A percentile compares a stretch with the other conserved stretches of the same genome.
These are phyloP conservation scores for Blechomonas ayalai DNA, from an alignment of 208 protist genomes.

Conservation along the genomic window DNA sequence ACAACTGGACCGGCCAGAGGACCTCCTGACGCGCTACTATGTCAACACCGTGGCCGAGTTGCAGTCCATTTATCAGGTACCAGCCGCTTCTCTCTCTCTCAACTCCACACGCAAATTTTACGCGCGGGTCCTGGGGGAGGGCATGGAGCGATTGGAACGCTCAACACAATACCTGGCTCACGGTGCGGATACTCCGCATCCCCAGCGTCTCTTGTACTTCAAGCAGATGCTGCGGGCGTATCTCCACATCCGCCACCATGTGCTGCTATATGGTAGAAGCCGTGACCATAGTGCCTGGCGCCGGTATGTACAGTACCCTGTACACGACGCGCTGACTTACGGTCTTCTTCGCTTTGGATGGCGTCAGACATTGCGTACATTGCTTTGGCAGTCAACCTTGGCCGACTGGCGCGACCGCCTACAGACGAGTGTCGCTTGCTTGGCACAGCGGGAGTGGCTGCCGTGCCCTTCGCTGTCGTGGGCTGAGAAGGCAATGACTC, in stretches of 20 bases:
- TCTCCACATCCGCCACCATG: constrained; percentile 32
- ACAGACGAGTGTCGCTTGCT: constrained; percentile 19
- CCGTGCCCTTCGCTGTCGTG: constrained; percentile 47
- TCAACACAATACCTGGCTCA: constrained; percentile 30
- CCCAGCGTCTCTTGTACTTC: constrained; percentile 25
- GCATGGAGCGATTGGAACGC: constrained; percentile 60
- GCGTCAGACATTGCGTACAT: not conserved
- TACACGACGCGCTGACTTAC: constrained; percentile 42
- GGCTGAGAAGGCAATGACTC: constrained; percentile 33
- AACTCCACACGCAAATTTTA: constrained; percentile 26
- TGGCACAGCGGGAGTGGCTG: constrained; percentile 56
- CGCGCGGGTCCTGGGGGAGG: constrained; percentile 51
- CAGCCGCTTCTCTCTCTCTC: constrained; percentile 26
- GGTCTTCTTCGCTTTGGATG: constrained; percentile 24
- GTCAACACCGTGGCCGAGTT: constrained; percentile 57
- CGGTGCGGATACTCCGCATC: constrained; percentile 7
- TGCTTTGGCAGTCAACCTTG: constrained; percentile 10
- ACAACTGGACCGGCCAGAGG: constrained; percentile 11
- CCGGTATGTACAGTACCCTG: constrained; percentile 32
- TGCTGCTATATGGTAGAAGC: constrained; percentile 55
- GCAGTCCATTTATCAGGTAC: constrained; percentile 56
- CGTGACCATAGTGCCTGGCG: constrained; percentile 37
- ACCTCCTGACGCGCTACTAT: constrained; percentile 34
- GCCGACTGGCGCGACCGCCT: constrained; percentile 22
- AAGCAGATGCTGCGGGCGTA: constrained; percentile 52